These are phyloP conservation scores for Linnemannia schmuckeri DNA, from an alignment of 192 early-diverging fungal genomes.

Conservation along the genomic window DNA sequence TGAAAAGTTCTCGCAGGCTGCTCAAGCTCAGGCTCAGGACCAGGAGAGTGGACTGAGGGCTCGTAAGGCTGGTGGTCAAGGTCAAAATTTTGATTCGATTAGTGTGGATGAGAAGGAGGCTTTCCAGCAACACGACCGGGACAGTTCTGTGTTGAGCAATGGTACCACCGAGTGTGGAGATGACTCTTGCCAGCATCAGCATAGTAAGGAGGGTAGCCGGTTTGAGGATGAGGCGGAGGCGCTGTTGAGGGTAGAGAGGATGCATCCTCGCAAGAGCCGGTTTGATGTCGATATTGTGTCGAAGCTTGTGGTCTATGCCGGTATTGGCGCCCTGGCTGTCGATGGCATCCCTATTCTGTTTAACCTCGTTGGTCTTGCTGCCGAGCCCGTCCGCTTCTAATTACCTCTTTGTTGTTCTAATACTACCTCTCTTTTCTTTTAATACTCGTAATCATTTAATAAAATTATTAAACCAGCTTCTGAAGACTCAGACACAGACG, in stretches of 20 bases:
- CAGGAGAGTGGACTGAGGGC: slow-evolving; percentile 29
- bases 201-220: background rate
- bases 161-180: slow-evolving; percentile 31
- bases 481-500: no score
- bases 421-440: background rate
- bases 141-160: slow-evolving; percentile 40
- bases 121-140: slow-evolving; percentile 19
- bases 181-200: slow-evolving; percentile 11
- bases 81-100: background rate
- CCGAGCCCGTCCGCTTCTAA: slow-evolving; percentile 32
- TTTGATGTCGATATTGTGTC: slow-evolving; percentile 73
- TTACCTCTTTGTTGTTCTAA: background rate
- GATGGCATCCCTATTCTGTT: slow-evolving; percentile 65
- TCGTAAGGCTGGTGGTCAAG: slow-evolving; percentile 21
- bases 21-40: slow-evolving; percentile 26
- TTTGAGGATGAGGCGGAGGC: slow-evolving; percentile 52
- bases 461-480: background rate
- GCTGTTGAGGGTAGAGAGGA: slow-evolving; percentile 41
- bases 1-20: slow-evolving; percentile 56
- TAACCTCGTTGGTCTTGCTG: slow-evolving; percentile 52
- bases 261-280: slow-evolving; percentile 59
- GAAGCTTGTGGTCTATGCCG: slow-evolving; percentile 72
- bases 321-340: slow-evolving; percentile 65
- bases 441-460: background rate
- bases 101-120: slow-evolving; percentile 18